Base-by-base conservation (phyloP, 176 grass and related monocot species). In the maize (Zea mays) region DNA sequence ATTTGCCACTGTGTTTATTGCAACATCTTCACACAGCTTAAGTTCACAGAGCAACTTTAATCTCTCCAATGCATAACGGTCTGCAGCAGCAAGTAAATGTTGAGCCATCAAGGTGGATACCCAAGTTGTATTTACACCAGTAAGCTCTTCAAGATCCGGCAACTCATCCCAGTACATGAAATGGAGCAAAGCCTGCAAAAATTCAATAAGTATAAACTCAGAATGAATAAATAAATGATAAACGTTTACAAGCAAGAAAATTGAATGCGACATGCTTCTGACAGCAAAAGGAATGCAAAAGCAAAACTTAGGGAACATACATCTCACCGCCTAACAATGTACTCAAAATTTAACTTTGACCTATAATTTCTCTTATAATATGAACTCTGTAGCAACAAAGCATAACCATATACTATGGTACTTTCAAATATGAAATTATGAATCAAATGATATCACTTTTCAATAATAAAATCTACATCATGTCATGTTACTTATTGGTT, bases 91-190 rank as follows among this genome's bases (percentile, higher is more conserved):
- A 81, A 99, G 90, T 57, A 99, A 87, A 81, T 99, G 96, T 69
- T 99, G 96, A 70, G 90, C 96, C 86, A 99, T 93, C 87, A 96
- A 82, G 58, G 96, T 99, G 45, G 92, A 93, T 6, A 86, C 90
- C 82, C 88, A 96, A 55, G 83, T 96, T 51, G 92, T 84, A 74
- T 89, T 91, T 13, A 93, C 45, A 69, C 96, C 92, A 73, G 92
- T 93, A 66, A 96, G 83, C 58, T 96, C 90, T 92, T 91, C 96
- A 43, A 95, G 82, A 69, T 99, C 90, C 57, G 92, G 88, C 79
- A 93, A 77, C 46, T 77, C 82, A 73, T 99, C 96, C 92, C 96
- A 99, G 67, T 99, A 99, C 82, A 99, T 99, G 75, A 90, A 99
- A 89, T 99, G 89, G 60, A 99, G 96, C 39, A 96, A 84, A 57